phyloP scores from a whole-genome alignment of 192 early-diverging fungal species.

The Coemansia sp. region DNA sequence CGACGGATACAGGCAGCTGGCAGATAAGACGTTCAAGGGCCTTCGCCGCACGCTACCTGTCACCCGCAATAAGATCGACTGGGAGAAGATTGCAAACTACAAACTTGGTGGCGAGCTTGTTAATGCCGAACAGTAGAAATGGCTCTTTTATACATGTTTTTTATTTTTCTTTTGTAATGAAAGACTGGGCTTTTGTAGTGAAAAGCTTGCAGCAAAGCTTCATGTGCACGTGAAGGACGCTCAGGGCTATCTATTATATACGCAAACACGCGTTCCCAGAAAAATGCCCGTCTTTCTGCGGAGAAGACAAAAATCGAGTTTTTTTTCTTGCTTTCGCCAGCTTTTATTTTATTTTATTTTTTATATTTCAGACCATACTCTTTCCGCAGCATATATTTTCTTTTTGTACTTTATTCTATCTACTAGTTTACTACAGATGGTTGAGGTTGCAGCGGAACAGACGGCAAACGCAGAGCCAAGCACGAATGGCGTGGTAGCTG shows the following conservation, averaged over 20 bases:
- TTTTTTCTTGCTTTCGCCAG: background rate
- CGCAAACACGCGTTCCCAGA: too few species aligned
- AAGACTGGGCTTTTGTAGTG: too few species aligned
- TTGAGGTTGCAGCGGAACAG: background rate
- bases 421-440: background rate
- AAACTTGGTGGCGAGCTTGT: conserved; percentile 47
- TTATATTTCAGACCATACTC: background rate
- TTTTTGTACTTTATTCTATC: background rate
- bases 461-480: background rate
- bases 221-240: too few species aligned
- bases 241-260: too few species aligned
- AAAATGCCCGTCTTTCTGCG: background rate
- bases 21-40: conserved; percentile 88
- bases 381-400: background rate
- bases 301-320: background rate
- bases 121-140: conserved; percentile 16
- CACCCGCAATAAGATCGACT: conserved; percentile 91
- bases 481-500: background rate
- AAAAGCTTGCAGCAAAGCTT: too few species aligned
- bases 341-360: background rate
- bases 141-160: background rate
- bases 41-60: conserved; percentile 88
- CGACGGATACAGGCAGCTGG: conserved; percentile 74
- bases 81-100: conserved; percentile 71
- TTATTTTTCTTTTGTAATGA: background rate